A percentile compares a stretch with the other conserved stretches of the same genome.
phyloP scores from a whole-genome alignment of 331 rosid species.

The Rosa hybrid region DNA sequence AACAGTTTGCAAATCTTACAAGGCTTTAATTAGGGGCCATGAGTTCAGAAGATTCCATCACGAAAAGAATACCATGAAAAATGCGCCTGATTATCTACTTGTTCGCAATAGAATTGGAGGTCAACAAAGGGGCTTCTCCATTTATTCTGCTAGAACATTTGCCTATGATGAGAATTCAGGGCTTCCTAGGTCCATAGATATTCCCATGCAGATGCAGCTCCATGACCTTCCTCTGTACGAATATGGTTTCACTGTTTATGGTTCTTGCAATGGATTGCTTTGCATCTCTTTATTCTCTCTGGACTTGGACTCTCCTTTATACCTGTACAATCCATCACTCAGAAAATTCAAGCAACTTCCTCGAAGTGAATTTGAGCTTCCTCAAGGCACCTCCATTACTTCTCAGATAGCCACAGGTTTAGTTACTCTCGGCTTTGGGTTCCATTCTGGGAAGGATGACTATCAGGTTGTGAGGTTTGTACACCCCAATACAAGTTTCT shows the following conservation, averaged over 20 bases:
- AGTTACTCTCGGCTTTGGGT: background rate
- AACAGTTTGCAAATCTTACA: background rate
- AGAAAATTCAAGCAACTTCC: background rate
- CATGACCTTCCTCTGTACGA: background rate
- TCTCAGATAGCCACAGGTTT: too few relatives aligned
- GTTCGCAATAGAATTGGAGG: background rate
- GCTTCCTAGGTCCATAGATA: background rate
- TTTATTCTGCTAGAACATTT: background rate
- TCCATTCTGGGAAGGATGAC: background rate
- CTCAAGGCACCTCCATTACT: background rate
- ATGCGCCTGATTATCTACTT: background rate
- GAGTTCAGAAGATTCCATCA: background rate
- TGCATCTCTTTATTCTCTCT: background rate
- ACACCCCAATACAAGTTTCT: background rate
- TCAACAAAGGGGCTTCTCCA: background rate
- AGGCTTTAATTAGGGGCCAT: background rate
- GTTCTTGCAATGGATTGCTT: slow-evolving; percentile 1
- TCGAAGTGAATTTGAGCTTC: background rate
- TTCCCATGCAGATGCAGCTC: background rate
- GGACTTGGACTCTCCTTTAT: background rate
- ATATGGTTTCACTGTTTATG: background rate
- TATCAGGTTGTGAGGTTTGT: background rate
- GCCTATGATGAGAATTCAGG: background rate
- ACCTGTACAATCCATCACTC: background rate
- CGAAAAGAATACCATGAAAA: background rate